Evolutionary conservation across 208 protist species (phyloP), one percentile per base, ranked within the genome.

Genomic region (Trypanosoma grayi): DNA sequence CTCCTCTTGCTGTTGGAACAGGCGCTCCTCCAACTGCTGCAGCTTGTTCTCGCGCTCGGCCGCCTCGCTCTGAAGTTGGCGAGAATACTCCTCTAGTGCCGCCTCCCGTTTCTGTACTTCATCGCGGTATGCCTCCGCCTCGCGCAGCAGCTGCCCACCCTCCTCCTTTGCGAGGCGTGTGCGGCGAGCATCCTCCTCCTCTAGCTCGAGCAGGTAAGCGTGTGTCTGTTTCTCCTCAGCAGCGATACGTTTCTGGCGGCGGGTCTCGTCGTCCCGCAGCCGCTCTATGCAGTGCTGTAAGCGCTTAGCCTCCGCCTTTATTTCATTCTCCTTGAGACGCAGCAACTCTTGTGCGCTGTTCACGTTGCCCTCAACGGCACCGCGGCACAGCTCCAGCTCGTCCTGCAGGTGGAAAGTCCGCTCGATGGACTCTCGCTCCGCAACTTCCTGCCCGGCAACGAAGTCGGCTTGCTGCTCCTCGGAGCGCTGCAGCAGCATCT

Each of bases 171-270:
- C 73, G 2, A 79, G 40, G 20, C 57, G 59, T 16, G 40, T 64
- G 7, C 76, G 70, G 43, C 66, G 64, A 14, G 77, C 60, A 47
- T 87, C 80, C 59, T 90, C 83, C 60, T 59, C 64, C 60, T 86
- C 75, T 16, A 92, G 70, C 25, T 71, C 63, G 0, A 87, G 57
- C 6, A 87, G 53, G 61, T 85, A 92, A 43, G 60, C 45, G 25
- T 67, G 78, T 22, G 85, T 82, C 64, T 78, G 52, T 46, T 41
- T 60, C 61, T 88, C 83, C 75, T 90, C 81, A 30, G 63, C 64
- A 6, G 56, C 68, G 25, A 66, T 46, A 28, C 47, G 60, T 43
- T 57, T 37, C 22, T 66, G 14, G 8, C 46, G 27, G 9, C 30
- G 34, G 14, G 24, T 28, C 30, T 56, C 48, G 20, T 66, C 46